A percentile compares a stretch with the other conserved stretches of the same genome.
phyloP scores from a whole-genome alignment of 2,329 filamentous ascomycete species.

The Hirsutella thompsonii region DNA sequence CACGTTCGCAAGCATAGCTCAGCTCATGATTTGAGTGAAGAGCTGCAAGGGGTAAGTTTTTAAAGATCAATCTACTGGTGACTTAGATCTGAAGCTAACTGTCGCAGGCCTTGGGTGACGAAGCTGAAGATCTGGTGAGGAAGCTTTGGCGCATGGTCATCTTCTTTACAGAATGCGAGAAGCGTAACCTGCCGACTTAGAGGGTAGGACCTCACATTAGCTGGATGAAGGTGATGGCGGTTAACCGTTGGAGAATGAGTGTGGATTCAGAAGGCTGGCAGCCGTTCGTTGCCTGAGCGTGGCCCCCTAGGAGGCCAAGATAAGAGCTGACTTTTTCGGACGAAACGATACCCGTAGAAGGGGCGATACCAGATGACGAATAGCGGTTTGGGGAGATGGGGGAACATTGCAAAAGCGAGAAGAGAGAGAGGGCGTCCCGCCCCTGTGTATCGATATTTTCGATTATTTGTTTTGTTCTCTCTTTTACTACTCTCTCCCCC shows the following conservation, averaged over 20 bases:
- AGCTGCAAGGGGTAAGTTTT: constrained; percentile 64
- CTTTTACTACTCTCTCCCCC: too few species aligned
- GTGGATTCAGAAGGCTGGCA: neutral
- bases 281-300: too few species aligned
- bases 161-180: constrained; percentile 93
- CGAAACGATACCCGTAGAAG: neutral
- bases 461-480: too few species aligned
- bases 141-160: constrained; percentile 98
- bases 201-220: neutral
- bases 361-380: neutral
- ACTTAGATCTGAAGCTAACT: too few species aligned
- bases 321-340: too few species aligned
- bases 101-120: constrained; percentile 78
- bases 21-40: constrained; percentile 71
- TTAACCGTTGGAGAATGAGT: neutral
- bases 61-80: too few species aligned
- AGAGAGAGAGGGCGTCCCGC: neutral
- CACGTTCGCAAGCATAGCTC: constrained; percentile 64
- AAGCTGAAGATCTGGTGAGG: constrained; percentile 85
- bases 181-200: constrained; percentile 58
- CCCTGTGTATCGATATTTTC: neutral
- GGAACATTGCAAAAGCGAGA: neutral
- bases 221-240: neutral
- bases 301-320: too few species aligned
- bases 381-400: neutral